These are phyloP conservation scores for Metschnikowia picachoensis DNA, from an alignment of 805 yeast species.

Conservation along the genomic window DNA sequence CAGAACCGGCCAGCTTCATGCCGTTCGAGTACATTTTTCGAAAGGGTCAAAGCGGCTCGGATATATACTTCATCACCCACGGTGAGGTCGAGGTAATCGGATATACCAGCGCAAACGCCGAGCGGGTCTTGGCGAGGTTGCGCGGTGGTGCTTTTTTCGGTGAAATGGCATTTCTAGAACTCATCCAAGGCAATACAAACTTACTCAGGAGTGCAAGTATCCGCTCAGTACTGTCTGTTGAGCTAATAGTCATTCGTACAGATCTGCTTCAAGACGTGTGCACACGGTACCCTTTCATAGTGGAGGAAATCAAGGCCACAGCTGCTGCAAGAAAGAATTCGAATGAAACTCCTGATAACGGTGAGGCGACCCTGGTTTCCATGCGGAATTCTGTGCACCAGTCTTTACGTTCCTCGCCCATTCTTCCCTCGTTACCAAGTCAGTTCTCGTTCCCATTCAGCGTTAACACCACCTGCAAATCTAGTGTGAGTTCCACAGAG, in stretches of 20 bases:
- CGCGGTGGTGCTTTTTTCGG: conserved; percentile 69
- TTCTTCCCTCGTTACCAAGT: neutral
- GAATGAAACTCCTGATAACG: conserved; percentile 7
- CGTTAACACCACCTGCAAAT: neutral
- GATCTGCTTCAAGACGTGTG: conserved; percentile 52
- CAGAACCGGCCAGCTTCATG: conserved; percentile 49
- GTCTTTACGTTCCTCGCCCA: neutral
- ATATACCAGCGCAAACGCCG: conserved; percentile 22
- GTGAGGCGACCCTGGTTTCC: neutral
- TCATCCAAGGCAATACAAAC: conserved; percentile 31
- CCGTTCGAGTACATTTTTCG: conserved; percentile 59
- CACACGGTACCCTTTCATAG: conserved; percentile 52
- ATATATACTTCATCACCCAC: conserved; percentile 59
- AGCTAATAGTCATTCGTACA: conserved; percentile 57
- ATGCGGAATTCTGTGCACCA: conserved; percentile 1
- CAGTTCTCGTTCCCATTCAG: neutral
- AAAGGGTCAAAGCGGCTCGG: conserved; percentile 58
- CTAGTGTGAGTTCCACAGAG: neutral
- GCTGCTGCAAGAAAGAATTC: conserved; percentile 47
- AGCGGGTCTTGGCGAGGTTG: conserved; percentile 52
- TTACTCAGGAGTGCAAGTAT: conserved; percentile 56
- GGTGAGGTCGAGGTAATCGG: conserved; percentile 71
- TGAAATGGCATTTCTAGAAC: conserved; percentile 65
- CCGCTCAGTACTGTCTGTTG: conserved; percentile 56
- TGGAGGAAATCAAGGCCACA: conserved; percentile 56